Conservation (phyloP, 139 green algal species). For the Pleodorina starrii region DNA sequence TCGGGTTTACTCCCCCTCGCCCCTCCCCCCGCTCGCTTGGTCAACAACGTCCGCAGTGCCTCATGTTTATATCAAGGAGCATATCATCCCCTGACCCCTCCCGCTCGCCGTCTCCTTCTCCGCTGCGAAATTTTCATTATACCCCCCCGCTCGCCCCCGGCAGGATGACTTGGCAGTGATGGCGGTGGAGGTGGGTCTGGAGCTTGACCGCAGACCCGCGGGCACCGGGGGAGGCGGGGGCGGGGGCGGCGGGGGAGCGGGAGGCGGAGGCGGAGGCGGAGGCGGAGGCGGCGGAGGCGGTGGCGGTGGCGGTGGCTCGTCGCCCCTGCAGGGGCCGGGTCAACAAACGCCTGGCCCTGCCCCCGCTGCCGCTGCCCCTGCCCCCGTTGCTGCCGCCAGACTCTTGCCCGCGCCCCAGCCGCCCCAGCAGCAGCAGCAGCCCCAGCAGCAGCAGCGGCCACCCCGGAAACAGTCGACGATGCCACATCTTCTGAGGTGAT, state of each 20-base stretch:
- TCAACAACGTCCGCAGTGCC: too few species aligned
- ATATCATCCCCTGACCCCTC: too few species aligned
- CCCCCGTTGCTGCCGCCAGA: too few species aligned
- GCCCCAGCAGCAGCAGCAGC: neutral
- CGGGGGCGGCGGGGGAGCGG: neutral
- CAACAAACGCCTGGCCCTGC: neutral
- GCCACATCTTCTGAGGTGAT: too few species aligned
- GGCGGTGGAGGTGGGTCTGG: constrained; percentile 1
- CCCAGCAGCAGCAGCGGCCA: neutral
- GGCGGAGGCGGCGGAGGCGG: neutral
- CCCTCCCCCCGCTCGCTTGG: too few species aligned
- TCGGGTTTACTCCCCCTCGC: neutral
- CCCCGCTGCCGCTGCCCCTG: too few species aligned
- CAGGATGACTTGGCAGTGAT: neutral
- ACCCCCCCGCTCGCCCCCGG: neutral
- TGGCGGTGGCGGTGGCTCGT: neutral
- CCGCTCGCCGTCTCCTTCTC: neutral
- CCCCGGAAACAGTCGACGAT: neutral
- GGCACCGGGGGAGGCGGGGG: too few species aligned
- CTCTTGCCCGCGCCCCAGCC: neutral
- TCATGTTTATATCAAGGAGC: too few species aligned
- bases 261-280: neutral
- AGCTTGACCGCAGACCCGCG: neutral
- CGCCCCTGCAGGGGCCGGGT: too few species aligned
- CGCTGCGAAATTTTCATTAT: neutral